phyloP scores from a whole-genome alignment of 2,329 filamentous ascomycete species.

The Scorias spongiosa region DNA sequence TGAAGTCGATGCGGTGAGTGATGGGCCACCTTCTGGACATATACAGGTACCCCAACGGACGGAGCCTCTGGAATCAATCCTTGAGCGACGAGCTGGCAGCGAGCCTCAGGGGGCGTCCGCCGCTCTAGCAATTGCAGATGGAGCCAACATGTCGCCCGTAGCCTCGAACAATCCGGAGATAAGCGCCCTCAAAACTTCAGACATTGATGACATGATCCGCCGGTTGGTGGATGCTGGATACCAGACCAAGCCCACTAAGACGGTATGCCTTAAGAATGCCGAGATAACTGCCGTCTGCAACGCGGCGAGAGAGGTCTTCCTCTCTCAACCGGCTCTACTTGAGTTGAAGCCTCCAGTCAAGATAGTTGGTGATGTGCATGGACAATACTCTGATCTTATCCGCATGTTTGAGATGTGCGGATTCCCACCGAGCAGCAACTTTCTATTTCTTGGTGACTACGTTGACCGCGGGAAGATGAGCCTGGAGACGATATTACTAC shows the following conservation, averaged over 20 bases:
- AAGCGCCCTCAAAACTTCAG: constrained; percentile 78
- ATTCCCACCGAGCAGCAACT: constrained; percentile 83
- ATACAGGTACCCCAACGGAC: constrained; percentile 38
- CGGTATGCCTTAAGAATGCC: constrained; percentile 91
- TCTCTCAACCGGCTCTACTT: constrained; percentile 80
- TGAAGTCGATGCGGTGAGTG: constrained; percentile 89
- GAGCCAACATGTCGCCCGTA: constrained; percentile 5
- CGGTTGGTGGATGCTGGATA: constrained; percentile 88
- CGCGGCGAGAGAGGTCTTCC: constrained; percentile 72
- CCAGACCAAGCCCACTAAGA: constrained; percentile 92
- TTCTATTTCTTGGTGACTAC: constrained; percentile 88
- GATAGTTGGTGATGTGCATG: constrained; percentile 93
- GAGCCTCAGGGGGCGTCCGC: constrained; percentile 14
- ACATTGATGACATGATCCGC: constrained; percentile 94
- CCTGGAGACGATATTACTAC: constrained; percentile 79
- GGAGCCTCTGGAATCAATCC: constrained; percentile 73
- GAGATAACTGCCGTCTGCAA: constrained; percentile 91
- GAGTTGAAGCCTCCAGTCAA: constrained; percentile 93
- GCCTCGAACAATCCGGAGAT: constrained; percentile 52
- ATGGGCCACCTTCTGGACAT: constrained; percentile 61
- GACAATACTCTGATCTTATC: constrained; percentile 90
- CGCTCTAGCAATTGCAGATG: constrained; percentile 14
- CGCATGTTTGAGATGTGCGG: constrained; percentile 98
- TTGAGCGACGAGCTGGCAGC: constrained; percentile 49
- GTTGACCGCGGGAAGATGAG: constrained; percentile 94